These are phyloP conservation scores for Tulasnella sp. DNA, from an alignment of 768 basidiomycete genomes.

Conservation along the genomic window DNA sequence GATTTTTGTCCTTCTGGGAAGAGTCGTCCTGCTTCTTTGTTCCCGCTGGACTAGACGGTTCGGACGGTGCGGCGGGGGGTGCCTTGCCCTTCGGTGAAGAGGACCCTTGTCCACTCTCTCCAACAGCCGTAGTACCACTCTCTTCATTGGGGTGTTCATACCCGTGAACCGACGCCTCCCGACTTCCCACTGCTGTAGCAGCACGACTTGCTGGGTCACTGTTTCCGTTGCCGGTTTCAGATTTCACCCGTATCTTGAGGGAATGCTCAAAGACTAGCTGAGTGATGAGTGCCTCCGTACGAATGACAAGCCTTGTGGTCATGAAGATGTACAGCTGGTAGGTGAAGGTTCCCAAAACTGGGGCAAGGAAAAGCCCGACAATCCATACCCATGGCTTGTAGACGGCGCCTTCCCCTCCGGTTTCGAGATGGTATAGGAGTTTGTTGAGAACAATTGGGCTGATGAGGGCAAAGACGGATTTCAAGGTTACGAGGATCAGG, in stretches of 20 bases:
- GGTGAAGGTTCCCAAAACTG: slow-evolving; percentile 39
- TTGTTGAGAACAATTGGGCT: slow-evolving; percentile 30
- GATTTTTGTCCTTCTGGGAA: slow-evolving; percentile 43
- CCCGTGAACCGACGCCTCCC: neutral
- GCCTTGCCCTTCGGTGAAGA: neutral
- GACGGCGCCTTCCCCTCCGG: slow-evolving; percentile 45
- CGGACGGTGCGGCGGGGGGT: neutral
- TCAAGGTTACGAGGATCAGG: slow-evolving; percentile 25
- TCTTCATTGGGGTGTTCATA: neutral
- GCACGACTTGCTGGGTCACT: slow-evolving; percentile 32
- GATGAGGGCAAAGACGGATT: slow-evolving; percentile 15
- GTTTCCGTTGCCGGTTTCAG: slow-evolving; percentile 34
- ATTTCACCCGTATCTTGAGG: slow-evolving; percentile 59
- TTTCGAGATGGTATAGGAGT: slow-evolving; percentile 53
- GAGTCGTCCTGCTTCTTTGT: slow-evolving; percentile 6
- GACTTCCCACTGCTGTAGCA: neutral
- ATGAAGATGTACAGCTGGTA: slow-evolving; percentile 56
- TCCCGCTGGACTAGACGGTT: neutral
- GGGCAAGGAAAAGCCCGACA: slow-evolving; percentile 40
- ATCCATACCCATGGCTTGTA: slow-evolving; percentile 58
- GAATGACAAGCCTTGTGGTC: slow-evolving; percentile 48
- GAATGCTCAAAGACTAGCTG: slow-evolving; percentile 82
- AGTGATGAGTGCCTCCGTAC: slow-evolving; percentile 51
- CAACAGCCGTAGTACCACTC: slow-evolving; percentile 3
- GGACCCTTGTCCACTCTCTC: slow-evolving; percentile 7